Evolutionary conservation across 1,139 yeast genomes (phyloP).

Genomic region (Candida albicans): DNA sequence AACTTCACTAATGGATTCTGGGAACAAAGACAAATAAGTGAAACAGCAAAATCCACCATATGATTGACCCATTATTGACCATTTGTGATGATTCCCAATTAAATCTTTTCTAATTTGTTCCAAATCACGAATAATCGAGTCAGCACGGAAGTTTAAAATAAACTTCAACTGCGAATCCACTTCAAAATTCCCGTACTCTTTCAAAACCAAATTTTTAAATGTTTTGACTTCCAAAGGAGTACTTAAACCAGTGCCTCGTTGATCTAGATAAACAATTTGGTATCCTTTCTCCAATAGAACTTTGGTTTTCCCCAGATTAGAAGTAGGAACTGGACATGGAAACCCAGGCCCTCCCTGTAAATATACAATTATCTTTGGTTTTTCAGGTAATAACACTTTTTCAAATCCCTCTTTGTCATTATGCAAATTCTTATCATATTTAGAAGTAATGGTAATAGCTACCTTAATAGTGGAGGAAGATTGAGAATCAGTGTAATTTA

Average conservation of each 20-base stretch:
- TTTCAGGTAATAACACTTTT: slow-evolving; percentile 22
- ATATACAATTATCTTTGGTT: slow-evolving; percentile 39
- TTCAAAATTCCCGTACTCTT: slow-evolving; percentile 16
- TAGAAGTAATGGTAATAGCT: slow-evolving; percentile 38
- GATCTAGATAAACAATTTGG: slow-evolving; percentile 52
- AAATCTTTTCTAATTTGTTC: slow-evolving; percentile 43
- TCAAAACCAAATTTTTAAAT: slow-evolving; percentile 21
- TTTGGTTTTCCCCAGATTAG: slow-evolving; percentile 35
- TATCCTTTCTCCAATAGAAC: slow-evolving; percentile 44
- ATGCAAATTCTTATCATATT: slow-evolving; percentile 14
- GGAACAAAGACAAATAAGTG: slow-evolving; percentile 49
- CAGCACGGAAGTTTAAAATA: slow-evolving; percentile 50
- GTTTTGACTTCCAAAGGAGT: slow-evolving; percentile 41
- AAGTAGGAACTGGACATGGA: slow-evolving; percentile 40
- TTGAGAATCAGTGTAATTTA: slow-evolving; percentile 20
- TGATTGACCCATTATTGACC: slow-evolving; percentile 58
- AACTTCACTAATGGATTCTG: slow-evolving; percentile 38
- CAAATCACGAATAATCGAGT: slow-evolving; percentile 50
- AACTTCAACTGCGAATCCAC: slow-evolving; percentile 32
- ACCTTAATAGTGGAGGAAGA: slow-evolving; percentile 24
- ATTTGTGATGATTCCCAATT: slow-evolving; percentile 31
- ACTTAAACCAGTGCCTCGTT: slow-evolving; percentile 59
- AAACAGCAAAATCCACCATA: slow-evolving; percentile 57
- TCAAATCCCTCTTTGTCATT: slow-evolving; percentile 2
- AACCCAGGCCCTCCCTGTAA: slow-evolving; percentile 66